Evolutionary conservation across 192 early-diverging fungal species (phyloP).

Genomic region (Pilaira anomala): DNA sequence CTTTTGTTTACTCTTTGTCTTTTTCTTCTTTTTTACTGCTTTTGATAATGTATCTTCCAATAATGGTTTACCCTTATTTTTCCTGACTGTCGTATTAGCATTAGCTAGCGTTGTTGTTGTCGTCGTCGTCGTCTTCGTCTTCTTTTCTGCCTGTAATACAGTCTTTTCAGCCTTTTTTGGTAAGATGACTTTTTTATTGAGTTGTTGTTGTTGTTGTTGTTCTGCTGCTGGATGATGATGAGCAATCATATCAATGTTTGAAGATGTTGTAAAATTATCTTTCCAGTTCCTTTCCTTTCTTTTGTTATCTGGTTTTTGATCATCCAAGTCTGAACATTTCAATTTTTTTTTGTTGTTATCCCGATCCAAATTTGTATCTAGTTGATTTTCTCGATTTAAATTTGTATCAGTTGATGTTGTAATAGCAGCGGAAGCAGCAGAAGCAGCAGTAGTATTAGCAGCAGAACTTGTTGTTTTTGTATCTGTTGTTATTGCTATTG

Average conservation of each 20-base stretch:
- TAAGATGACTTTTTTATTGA: too few relatives aligned
- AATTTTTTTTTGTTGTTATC: too few relatives aligned
- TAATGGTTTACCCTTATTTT: not conserved
- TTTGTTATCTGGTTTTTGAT: too few relatives aligned
- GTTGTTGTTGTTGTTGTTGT: not conserved
- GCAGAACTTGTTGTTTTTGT: too few relatives aligned
- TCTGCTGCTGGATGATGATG: not conserved
- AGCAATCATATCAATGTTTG: too few relatives aligned
- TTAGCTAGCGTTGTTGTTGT: not conserved
- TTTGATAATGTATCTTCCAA: not conserved
- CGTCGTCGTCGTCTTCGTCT: not conserved
- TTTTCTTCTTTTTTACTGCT: not conserved
- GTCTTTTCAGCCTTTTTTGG: not conserved
- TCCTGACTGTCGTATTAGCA: not conserved
- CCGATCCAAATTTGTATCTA: too few relatives aligned
- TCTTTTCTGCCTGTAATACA: too few relatives aligned
- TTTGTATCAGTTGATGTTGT: not conserved
- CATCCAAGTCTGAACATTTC: too few relatives aligned
- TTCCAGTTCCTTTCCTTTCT: too few relatives aligned
- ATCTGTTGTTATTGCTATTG: not conserved
- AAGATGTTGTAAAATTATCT: too few relatives aligned
- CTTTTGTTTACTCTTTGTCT: not conserved
- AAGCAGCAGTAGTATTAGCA: not conserved
- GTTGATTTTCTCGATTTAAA: too few relatives aligned
- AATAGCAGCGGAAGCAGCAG: not conserved